Evolutionary conservation across 2,329 filamentous ascomycete genomes (phyloP).

Genomic region (Thermothelomyces thermophilus): DNA sequence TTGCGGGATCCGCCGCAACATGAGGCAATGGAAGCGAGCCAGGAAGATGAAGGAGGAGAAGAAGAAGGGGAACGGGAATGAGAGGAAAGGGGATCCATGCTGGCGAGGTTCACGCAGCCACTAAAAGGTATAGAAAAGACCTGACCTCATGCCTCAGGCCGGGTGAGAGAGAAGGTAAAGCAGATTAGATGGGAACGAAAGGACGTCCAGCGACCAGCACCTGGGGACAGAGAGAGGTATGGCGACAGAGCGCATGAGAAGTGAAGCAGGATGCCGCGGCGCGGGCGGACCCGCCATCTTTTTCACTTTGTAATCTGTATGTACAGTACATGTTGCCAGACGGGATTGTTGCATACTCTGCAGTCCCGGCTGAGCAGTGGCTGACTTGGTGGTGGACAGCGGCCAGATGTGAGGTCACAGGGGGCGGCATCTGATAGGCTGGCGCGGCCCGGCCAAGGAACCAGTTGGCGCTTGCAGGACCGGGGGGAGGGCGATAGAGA

Average conservation of each 20-base stretch:
- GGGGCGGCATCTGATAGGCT: conserved; percentile 38
- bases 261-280: conserved; percentile 8
- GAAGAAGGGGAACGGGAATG: too few relatives aligned
- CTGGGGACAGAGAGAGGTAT: conserved; percentile 16
- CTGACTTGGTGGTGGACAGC: conserved; percentile 19
- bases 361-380: conserved; percentile 16
- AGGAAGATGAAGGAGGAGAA: conserved; percentile 41
- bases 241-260: conserved; percentile 10
- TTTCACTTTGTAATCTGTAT: conserved; percentile 20
- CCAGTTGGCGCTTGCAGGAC: conserved; percentile 45
- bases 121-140: conserved; percentile 14
- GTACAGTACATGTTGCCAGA: conserved; percentile 2
- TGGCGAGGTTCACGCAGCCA: conserved; percentile 27
- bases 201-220: conserved; percentile 27
- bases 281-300: conserved; percentile 17
- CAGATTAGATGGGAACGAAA: too few relatives aligned
- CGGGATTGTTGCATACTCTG: conserved; percentile 2
- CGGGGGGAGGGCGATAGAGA: conserved; percentile 34
- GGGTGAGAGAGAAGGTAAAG: conserved; percentile 1
- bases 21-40: conserved; percentile 41
- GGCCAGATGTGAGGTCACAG: conserved; percentile 25
- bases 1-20: conserved; percentile 41
- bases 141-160: conserved; percentile 19
- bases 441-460: conserved; percentile 30
- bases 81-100: too few relatives aligned